These are phyloP conservation scores for Acanthamoeba triangularis DNA, from an alignment of 208 protist species.

Conservation along the genomic window DNA sequence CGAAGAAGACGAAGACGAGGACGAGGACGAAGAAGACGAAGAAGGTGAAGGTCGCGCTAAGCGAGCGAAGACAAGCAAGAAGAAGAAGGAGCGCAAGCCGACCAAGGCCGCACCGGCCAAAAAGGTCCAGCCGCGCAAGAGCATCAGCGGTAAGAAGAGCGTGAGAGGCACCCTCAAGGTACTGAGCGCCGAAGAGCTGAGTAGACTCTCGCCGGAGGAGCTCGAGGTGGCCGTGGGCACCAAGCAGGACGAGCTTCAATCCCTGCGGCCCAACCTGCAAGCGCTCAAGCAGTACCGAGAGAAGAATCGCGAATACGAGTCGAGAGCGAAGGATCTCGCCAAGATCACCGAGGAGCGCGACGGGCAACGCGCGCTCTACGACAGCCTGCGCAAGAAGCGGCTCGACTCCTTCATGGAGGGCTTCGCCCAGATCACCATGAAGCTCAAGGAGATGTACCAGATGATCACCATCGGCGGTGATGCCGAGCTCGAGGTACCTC, in stretches of 20 bases:
- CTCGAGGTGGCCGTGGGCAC: conserved; percentile 92
- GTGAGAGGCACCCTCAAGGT: conserved; percentile 23
- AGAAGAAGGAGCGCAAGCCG: conserved; percentile 36
- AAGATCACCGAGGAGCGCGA: conserved; percentile 90
- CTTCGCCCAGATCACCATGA: conserved; percentile 98
- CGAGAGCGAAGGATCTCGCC: conserved; percentile 85
- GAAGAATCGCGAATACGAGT: conserved; percentile 84
- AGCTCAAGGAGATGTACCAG: conserved; percentile 96
- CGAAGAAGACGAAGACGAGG: neutral
- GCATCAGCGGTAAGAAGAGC: conserved; percentile 16
- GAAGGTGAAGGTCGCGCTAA: neutral
- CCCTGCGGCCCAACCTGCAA: conserved; percentile 96
- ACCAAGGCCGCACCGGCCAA: neutral
- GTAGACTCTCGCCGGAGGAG: neutral
- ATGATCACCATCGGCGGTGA: conserved; percentile 99
- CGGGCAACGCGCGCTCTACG: conserved; percentile 89
- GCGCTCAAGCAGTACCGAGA: conserved; percentile 96
- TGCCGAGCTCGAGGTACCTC: conserved; percentile 98
- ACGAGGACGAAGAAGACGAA: neutral
- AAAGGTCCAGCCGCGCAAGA: conserved; percentile 5
- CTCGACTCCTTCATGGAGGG: conserved; percentile 98
- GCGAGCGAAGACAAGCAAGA: conserved; percentile 39
- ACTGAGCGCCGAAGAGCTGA: conserved; percentile 51
- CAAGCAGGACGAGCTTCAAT: conserved; percentile 90
- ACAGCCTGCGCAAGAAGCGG: conserved; percentile 92